Conservation (phyloP, 768 basidiomycete species). For the Kwoniella heveanensis region DNA sequence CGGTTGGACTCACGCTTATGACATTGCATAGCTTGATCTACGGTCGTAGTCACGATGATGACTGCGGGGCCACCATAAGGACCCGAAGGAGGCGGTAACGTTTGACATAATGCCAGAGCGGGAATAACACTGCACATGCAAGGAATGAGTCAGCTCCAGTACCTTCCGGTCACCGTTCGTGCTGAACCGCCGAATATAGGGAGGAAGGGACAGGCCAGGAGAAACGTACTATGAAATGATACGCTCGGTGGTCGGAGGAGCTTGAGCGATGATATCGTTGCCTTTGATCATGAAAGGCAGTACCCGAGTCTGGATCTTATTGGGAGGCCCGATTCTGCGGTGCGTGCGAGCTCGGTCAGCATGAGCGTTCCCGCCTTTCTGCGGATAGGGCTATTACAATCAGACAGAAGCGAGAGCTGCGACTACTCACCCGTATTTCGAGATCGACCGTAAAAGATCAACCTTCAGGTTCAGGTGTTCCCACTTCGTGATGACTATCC, state of each 20-base stretch:
- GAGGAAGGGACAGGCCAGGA: neutral
- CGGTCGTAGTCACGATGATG: constrained; percentile 94
- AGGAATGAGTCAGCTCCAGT: neutral
- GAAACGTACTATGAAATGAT: constrained; percentile 82
- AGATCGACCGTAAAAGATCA: constrained; percentile 82
- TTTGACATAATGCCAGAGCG: constrained; percentile 61
- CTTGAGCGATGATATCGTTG: constrained; percentile 96
- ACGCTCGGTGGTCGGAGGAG: constrained; percentile 95
- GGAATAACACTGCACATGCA: constrained; percentile 45
- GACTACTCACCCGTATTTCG: constrained; percentile 82
- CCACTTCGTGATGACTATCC: constrained; percentile 85
- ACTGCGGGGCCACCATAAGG: constrained; percentile 77
- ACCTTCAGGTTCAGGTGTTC: constrained; percentile 84
- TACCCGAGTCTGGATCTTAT: constrained; percentile 97
- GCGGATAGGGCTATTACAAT: neutral
- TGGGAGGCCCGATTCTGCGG: constrained; percentile 86
- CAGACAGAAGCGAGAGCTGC: neutral
- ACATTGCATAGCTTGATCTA: constrained; percentile 97
- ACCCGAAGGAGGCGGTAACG: constrained; percentile 59
- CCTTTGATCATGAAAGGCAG: constrained; percentile 87
- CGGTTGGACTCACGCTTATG: constrained; percentile 47
- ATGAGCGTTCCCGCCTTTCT: neutral
- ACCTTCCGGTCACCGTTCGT: no score
- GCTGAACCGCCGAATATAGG: no score
- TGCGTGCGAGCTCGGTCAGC: neutral